A percentile compares a stretch with the other conserved stretches of the same genome.
phyloP scores from a whole-genome alignment of 371 early-diverging fungal genomes.

The Haplosporangium sp. region DNA sequence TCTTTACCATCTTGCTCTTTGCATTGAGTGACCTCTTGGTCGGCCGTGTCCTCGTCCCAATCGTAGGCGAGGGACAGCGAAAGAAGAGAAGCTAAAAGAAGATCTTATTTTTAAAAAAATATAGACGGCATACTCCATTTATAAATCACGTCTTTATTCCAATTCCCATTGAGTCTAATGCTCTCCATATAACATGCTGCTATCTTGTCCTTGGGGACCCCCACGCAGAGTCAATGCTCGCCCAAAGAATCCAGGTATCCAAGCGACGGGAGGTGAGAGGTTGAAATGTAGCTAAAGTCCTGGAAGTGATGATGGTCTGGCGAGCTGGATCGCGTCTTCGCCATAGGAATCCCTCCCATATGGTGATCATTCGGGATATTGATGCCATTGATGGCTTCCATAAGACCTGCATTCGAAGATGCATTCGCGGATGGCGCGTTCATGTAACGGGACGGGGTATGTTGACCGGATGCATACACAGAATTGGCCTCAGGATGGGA shows the following conservation, averaged over 20 bases:
- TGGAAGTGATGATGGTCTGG: slow-evolving; percentile 52
- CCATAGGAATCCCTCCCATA: slow-evolving; percentile 44
- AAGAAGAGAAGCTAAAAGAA: slow-evolving; percentile 40
- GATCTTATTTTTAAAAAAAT: not conserved
- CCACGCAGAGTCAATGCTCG: slow-evolving; percentile 40
- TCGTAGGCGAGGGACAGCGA: slow-evolving; percentile 37
- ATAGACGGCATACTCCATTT: not conserved
- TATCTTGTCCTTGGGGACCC: not conserved
- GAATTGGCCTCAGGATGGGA: not conserved
- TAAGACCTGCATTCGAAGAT: slow-evolving; percentile 10
- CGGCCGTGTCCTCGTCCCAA: slow-evolving; percentile 45
- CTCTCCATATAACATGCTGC: not conserved
- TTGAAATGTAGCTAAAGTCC: slow-evolving; percentile 48
- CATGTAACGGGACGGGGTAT: slow-evolving; percentile 42
- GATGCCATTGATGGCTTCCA: slow-evolving; percentile 16
- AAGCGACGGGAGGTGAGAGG: slow-evolving; percentile 39
- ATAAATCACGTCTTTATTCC: not conserved
- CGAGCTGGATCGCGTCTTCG: slow-evolving; percentile 54
- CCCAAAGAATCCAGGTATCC: slow-evolving; percentile 28
- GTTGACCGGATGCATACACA: slow-evolving; percentile 23
- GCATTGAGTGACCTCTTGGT: slow-evolving; percentile 60
- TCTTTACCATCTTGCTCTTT: slow-evolving; percentile 82
- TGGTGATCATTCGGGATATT: slow-evolving; percentile 14
- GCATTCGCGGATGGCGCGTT: slow-evolving; percentile 21
- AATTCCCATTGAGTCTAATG: not conserved